phyloP scores from a whole-genome alignment of 2,329 filamentous ascomycete genomes.

The Cryphonectria carpinicola region DNA sequence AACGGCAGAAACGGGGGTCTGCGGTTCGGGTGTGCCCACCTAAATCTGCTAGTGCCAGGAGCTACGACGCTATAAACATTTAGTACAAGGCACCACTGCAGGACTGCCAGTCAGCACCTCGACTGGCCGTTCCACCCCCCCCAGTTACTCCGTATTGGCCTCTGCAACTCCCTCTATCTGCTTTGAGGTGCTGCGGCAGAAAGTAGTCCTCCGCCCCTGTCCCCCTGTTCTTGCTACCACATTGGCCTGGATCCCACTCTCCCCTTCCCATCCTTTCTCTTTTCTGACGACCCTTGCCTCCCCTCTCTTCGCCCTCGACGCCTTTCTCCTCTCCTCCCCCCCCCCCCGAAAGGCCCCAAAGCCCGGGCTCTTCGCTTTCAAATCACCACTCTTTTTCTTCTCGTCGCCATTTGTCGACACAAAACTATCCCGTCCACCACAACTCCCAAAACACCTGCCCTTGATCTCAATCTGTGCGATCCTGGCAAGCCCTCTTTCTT shows the following conservation, averaged over 20 bases:
- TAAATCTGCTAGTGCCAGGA: constrained; percentile 21
- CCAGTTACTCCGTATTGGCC: neutral
- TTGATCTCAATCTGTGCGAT: constrained; percentile 16
- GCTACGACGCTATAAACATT: constrained; percentile 15
- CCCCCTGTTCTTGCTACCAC: constrained; percentile 4
- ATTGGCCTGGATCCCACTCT: neutral
- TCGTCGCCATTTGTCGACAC: constrained; percentile 9
- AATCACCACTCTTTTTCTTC: constrained; percentile 17
- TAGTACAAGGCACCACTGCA: constrained; percentile 17
- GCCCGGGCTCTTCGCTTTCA: constrained; percentile 22
- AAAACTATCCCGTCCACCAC: neutral
- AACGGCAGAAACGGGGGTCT: constrained; percentile 1
- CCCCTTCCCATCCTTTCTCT: constrained; percentile 9
- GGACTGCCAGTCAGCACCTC: constrained; percentile 8
- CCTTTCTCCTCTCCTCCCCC: neutral
- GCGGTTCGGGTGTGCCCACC: constrained; percentile 13
- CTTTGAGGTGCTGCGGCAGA: neutral
- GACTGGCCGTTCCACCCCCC: constrained; percentile 3
- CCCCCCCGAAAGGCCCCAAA: constrained; percentile 2
- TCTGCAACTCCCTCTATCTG: neutral
- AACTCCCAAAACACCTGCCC: neutral
- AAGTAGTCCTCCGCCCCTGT: neutral
- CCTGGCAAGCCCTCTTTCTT: constrained; percentile 25
- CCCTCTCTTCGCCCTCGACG: neutral
- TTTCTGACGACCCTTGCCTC: constrained; percentile 1